Evolutionary conservation across 2,329 filamentous ascomycete species (phyloP), one percentile per base, ranked within the genome.

Genomic region (Neopestalotiopsis clavispora): DNA sequence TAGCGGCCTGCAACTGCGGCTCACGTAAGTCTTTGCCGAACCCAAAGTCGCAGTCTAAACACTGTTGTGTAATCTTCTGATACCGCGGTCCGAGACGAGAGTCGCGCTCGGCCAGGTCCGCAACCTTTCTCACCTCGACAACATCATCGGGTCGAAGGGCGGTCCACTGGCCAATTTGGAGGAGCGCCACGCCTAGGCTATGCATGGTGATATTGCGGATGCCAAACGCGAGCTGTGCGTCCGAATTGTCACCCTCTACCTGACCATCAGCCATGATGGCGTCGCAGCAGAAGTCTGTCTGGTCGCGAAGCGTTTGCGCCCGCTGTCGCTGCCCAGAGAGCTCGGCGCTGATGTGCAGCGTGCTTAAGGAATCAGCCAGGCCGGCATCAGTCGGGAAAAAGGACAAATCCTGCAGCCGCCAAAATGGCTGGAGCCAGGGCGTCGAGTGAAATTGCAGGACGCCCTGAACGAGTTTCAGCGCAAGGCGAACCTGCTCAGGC

Each of bases 121-220:
- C 67, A 1, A 71, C 64, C 32, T 71, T 74, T 38, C 77, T 69
- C 13, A 76, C 70, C 9, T 68, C 59, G 3, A 75, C 60, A 14
- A 77, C 66, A 38, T 78, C 73, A 4, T 71, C 65, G 3, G 73
- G 69, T 4, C 74, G 70, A 1, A 76, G 28, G 4, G n/a, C 17
- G 13, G 69, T 58, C 74, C 72, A 74, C 5, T 71, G 70, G 4
- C 73, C 75, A 23, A 78, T 78, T 59, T 77, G 74, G 1, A 77
- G 70, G 17, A 77, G 65, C 2, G 74, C 74, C 0, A 75, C 74
- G 1, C 77, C 77, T 1, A 78, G 74, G 30, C 74, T 75, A 62
- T 74, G 70, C 17, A 77, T 67, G 2, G 74, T 72, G 45, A 75
- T 52, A 61, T 76, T 77, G 6, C 73, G 69, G 17, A 77, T 74